These are phyloP conservation scores for Colletotrichum scovillei DNA, from an alignment of 2,329 filamentous ascomycete species.

Conservation along the genomic window DNA sequence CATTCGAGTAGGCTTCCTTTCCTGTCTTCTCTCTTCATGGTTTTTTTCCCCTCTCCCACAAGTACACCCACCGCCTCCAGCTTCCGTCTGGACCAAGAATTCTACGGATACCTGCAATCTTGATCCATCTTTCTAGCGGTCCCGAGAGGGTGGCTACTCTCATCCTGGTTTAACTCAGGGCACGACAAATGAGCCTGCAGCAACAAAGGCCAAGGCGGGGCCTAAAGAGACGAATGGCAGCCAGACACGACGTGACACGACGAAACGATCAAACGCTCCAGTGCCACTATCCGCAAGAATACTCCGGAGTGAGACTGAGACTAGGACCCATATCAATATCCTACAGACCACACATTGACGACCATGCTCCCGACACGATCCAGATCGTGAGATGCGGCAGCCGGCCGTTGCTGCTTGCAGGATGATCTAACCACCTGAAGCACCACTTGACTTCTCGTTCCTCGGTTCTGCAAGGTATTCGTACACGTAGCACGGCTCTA, in stretches of 20 bases:
- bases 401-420: background rate
- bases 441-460: background rate
- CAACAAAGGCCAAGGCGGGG: slow-evolving; percentile 5
- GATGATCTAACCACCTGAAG: background rate
- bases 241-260: slow-evolving; percentile 26
- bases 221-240: background rate
- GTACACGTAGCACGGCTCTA: background rate
- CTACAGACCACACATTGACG: too few species aligned
- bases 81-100: background rate
- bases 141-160: background rate
- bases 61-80: background rate
- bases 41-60: background rate
- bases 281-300: background rate
- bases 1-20: background rate
- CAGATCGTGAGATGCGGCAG: background rate
- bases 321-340: too few species aligned
- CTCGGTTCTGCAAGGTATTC: background rate
- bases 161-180: background rate
- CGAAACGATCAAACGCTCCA: background rate
- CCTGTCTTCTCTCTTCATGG: too few species aligned
- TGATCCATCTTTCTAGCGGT: background rate
- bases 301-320: too few species aligned
- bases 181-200: slow-evolving; percentile 1
- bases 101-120: too few species aligned
- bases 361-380: background rate